A percentile compares a stretch with the other conserved stretches of the same genome.
These are phyloP conservation scores for Oryza longistaminata DNA, from an alignment of 176 grass and related monocot genomes.

Conservation along the genomic window DNA sequence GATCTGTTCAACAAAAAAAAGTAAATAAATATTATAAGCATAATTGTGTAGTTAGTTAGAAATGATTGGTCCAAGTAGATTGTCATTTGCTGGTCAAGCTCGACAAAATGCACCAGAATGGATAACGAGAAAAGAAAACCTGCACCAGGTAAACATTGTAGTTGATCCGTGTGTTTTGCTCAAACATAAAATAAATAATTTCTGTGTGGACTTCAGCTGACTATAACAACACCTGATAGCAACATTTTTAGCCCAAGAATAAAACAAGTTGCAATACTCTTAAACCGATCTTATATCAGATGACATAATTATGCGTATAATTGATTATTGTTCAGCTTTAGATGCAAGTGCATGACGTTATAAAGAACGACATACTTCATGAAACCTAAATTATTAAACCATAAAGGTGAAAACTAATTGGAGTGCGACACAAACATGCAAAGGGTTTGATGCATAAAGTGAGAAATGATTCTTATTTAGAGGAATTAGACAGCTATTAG, in stretches of 20 bases:
- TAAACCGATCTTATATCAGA: neutral
- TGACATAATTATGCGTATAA: constrained; percentile 3
- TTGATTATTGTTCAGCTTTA: constrained; percentile 3
- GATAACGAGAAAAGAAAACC: neutral
- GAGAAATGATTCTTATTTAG: neutral
- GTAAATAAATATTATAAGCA: constrained; percentile 7
- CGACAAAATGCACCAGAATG: neutral
- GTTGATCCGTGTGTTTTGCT: neutral
- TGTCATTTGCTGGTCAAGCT: neutral
- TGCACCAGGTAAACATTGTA: neutral
- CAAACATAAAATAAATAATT: neutral
- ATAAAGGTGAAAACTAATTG: neutral
- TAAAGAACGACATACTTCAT: neutral
- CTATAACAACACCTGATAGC: constrained; percentile 1
- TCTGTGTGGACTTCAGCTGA: neutral
- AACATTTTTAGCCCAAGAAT: constrained; percentile 19
- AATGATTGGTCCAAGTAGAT: neutral
- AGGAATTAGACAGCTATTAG: neutral
- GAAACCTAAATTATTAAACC: neutral
- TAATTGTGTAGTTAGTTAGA: neutral
- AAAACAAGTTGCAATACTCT: constrained; percentile 29
- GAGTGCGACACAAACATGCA: neutral
- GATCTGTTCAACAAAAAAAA: constrained; percentile 59
- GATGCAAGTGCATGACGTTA: constrained; percentile 7
- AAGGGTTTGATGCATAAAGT: neutral